Conservation (phyloP, 1,284 basidiomycete species). For the Leccinum fallax region DNA sequence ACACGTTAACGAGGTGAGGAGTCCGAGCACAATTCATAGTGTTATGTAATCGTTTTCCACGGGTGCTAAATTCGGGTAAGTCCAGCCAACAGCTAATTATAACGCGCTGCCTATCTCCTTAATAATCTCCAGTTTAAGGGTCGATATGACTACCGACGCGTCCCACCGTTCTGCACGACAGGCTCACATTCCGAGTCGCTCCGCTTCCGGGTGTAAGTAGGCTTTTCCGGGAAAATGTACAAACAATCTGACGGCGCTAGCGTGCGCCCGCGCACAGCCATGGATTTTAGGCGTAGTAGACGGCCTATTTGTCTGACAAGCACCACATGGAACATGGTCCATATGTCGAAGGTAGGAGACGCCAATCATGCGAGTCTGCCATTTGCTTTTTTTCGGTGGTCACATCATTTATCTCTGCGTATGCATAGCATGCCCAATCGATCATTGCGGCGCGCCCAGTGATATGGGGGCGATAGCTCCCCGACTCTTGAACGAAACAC, state of each 20-base stretch:
- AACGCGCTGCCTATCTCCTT: not conserved
- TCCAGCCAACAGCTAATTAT: not conserved
- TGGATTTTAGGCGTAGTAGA: not conserved
- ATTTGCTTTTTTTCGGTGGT: conserved; percentile 1
- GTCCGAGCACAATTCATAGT: too few relatives aligned
- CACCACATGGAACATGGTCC: conserved; percentile 5
- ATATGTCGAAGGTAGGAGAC: not conserved
- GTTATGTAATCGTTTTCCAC: too few relatives aligned
- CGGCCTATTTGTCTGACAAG: not conserved
- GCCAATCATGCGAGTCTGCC: conserved; percentile 1
- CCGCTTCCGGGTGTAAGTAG: not conserved
- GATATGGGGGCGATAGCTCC: conserved; percentile 2
- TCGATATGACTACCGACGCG: not conserved
- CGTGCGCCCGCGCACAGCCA: not conserved
- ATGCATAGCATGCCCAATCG: not conserved
- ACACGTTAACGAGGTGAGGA: too few relatives aligned
- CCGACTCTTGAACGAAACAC: not conserved
- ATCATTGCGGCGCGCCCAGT: not conserved
- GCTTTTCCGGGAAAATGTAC: not conserved
- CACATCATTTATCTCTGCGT: not conserved
- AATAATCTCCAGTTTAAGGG: not conserved
- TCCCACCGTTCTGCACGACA: not conserved
- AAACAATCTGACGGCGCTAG: not conserved
- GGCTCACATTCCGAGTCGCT: not conserved
- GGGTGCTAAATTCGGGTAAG: too few relatives aligned